A percentile compares a stretch with the other conserved stretches of the same genome.
Conservation (phyloP, 768 basidiomycete species). For the Zangia roseola region DNA sequence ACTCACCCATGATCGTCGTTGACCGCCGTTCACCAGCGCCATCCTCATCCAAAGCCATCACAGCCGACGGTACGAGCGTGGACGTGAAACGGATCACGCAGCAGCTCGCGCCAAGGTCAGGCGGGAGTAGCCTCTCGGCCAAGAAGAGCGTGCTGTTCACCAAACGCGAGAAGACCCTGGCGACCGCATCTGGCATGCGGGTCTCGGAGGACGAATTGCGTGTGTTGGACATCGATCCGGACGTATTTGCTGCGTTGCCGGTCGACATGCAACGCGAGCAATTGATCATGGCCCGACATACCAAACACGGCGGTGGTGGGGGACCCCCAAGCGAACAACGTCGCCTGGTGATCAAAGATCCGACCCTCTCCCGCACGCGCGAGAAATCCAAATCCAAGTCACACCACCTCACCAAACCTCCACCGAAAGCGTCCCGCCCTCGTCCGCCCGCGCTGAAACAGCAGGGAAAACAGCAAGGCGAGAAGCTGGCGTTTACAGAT, state of each 20-base stretch:
- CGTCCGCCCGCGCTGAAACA: constrained; percentile 54
- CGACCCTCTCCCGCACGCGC: constrained; percentile 15
- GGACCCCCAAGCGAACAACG: constrained; percentile 39
- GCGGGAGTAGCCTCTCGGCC: constrained; percentile 37
- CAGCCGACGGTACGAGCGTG: constrained; percentile 42
- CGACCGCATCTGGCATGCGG: constrained; percentile 35
- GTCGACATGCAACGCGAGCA: constrained; percentile 71
- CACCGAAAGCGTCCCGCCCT: constrained; percentile 54
- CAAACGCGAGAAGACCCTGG: constrained; percentile 30
- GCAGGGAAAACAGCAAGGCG: constrained; percentile 48
- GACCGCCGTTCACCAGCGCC: not conserved
- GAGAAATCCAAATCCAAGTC: constrained; percentile 24
- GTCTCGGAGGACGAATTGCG: constrained; percentile 58
- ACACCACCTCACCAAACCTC: constrained; percentile 45
- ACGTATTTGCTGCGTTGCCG: constrained; percentile 66
- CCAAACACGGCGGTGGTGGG: constrained; percentile 29
- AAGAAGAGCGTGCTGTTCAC: constrained; percentile 38
- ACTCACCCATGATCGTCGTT: constrained; percentile 41
- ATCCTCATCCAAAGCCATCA: constrained; percentile 8
- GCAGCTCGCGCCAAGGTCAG: constrained; percentile 59
- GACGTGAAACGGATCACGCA: constrained; percentile 59
- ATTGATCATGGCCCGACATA: constrained; percentile 55
- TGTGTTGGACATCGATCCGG: constrained; percentile 70
- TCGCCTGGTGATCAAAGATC: constrained; percentile 50
- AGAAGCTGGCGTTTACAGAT: constrained; percentile 59